A percentile compares a stretch with the other conserved stretches of the same genome.
Conservation (phyloP, 148 eudicot genomes). For the Cornus suecica region DNA sequence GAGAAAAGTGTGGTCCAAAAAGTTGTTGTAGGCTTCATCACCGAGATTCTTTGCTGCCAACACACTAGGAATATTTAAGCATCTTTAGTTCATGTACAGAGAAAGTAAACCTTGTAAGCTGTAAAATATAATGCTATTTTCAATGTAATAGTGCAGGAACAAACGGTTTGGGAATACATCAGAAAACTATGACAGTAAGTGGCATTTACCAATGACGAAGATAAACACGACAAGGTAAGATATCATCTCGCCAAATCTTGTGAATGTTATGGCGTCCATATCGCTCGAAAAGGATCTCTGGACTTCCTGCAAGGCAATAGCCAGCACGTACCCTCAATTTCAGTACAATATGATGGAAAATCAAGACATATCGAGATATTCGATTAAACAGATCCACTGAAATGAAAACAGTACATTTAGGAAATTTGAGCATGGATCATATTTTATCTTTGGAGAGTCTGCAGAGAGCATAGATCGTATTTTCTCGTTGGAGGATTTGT, state of each 20-base stretch:
- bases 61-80: conserved; percentile 46
- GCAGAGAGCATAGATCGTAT: background rate
- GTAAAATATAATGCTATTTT: background rate
- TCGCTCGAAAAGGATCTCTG: conserved; percentile 58
- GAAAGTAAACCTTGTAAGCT: background rate
- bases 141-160: background rate
- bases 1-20: conserved; percentile 85
- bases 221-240: conserved; percentile 86
- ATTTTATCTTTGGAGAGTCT: background rate
- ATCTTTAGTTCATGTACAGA: conserved; percentile 3
- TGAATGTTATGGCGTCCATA: conserved; percentile 68
- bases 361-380: background rate
- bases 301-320: conserved; percentile 48
- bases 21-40: conserved; percentile 62
- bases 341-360: background rate
- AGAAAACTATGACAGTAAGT: background rate
- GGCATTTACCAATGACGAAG: conserved; percentile 82
- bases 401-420: background rate
- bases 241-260: conserved; percentile 86
- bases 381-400: background rate
- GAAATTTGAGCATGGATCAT: background rate
- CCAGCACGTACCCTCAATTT: background rate
- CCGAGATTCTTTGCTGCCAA: conserved; percentile 87
- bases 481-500: background rate
- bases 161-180: background rate